Base-by-base conservation (phyloP, 306 rosid species). In the Canavalia ensiformis region DNA sequence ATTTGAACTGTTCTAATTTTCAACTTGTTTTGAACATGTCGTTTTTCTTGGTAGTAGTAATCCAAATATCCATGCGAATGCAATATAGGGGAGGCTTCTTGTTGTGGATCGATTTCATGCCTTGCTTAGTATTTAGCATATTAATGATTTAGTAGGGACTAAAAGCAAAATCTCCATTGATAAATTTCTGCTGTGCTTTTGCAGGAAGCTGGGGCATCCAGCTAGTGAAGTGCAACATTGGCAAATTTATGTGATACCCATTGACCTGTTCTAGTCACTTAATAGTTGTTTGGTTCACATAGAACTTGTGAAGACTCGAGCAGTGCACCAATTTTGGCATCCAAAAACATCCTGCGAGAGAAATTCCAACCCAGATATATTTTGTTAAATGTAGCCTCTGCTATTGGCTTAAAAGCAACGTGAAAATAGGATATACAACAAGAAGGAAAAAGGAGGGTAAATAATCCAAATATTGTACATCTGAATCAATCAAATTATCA, bases 151-250 rank as follows among this genome's bases (percentile, higher is more conserved):
- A 35, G 55, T 30, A 35, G 52, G 7, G 52, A 54, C 6, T 30
- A 63, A 41, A 31, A 63, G 30, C 13, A 64, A 73, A 73, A 62
- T 54, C 75, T 67, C 18, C 29, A 30, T 13, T 76, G 63, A 13
- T 56, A 58, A n/a, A 39, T 30, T 62, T 39, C 28, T 68, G 4
- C 7, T 30, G 9, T 58, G 29, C 31, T 55, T 81, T 69, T 78
- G 67, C 87, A 83, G 87, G 84, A 83, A 79, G 42, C 62, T 11
- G 31, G 13, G 51, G 37, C 65, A 58, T 44, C 47, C 68, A 1
- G 35, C 59, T 79, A 33, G 28, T 72, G 80, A 79, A 55, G 25
- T 72, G 60, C 71, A 76, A 52, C 84, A 41, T 25, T 68, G 77
- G 47, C 41, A 76, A 67, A 76, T 65, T 51, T 60, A 57, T 80